Percentiles rank a stretch among this genome's conserved stretches.
Evolutionary conservation across 106 monocot genomes (phyloP).

Genomic region (Dioscorea dumetorum): DNA sequence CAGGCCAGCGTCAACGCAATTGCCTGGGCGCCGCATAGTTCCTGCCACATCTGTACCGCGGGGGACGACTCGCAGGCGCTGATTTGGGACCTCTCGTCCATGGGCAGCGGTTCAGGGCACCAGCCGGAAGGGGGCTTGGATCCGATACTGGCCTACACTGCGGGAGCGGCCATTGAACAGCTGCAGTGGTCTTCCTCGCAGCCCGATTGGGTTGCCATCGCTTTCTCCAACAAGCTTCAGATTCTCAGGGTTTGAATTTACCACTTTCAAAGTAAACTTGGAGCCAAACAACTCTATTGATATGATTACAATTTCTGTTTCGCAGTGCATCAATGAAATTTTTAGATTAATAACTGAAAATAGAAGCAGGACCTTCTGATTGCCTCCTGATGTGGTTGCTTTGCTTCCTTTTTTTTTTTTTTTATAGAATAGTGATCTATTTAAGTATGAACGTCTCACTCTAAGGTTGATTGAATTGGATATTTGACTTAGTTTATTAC

Average conservation of each 20-base stretch:
- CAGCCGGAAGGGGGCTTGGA: constrained; percentile 67
- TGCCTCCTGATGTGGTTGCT: too few relatives aligned
- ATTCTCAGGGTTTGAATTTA: constrained; percentile 73
- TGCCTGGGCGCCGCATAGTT: constrained; percentile 96
- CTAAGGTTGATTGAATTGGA: too few relatives aligned
- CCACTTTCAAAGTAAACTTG: too few relatives aligned
- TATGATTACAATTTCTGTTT: too few relatives aligned
- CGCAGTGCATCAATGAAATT: too few relatives aligned
- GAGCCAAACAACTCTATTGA: too few relatives aligned
- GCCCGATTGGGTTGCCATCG: constrained; percentile 97
- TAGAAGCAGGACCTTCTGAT: too few relatives aligned
- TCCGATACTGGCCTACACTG: constrained; percentile 77
- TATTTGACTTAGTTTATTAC: too few relatives aligned
- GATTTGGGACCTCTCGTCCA: constrained; percentile 93
- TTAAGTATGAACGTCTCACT: too few relatives aligned
- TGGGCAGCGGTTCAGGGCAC: constrained; percentile 39
- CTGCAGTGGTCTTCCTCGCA: constrained; percentile 96
- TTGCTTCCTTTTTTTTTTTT: too few relatives aligned
- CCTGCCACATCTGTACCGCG: constrained; percentile 96
- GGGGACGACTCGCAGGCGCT: constrained; percentile 93
- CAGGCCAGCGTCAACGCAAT: constrained; percentile 86
- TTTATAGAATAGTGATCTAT: too few relatives aligned
- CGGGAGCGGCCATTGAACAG: constrained; percentile 94
- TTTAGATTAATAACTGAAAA: too few relatives aligned
- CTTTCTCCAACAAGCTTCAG: constrained; percentile 79